Evolutionary conservation across 352 stramenopile genomes (phyloP).

Genomic region (Phytophthora tubulina): DNA sequence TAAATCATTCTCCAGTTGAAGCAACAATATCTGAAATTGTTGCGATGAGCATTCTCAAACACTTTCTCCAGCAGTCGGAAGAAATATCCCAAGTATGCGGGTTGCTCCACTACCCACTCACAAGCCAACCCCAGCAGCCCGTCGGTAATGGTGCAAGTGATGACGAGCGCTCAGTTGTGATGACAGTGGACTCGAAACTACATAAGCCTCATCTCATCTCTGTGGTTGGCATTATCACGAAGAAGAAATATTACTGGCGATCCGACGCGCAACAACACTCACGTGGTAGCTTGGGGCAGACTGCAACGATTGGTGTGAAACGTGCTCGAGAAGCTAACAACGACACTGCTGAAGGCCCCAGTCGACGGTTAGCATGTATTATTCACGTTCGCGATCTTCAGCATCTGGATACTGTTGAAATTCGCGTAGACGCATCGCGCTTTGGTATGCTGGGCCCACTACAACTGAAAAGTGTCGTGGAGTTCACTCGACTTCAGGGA

Average conservation of each 20-base stretch:
- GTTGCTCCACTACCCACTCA: slow-evolving; percentile 40
- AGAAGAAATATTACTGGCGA: slow-evolving; percentile 47
- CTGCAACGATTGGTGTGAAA: slow-evolving; percentile 22
- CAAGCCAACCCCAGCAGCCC: slow-evolving; percentile 9
- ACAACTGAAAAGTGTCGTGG: slow-evolving; percentile 47
- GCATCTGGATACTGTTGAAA: slow-evolving; percentile 53
- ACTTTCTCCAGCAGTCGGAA: slow-evolving; percentile 37
- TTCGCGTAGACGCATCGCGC: slow-evolving; percentile 55
- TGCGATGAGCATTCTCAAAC: slow-evolving; percentile 31
- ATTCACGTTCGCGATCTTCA: slow-evolving; percentile 56
- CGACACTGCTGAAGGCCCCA: background rate
- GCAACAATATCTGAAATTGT: slow-evolving; percentile 25
- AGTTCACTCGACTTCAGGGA: slow-evolving; percentile 64
- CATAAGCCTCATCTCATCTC: slow-evolving; percentile 50
- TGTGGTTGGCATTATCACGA: slow-evolving; percentile 44
- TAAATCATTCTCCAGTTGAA: slow-evolving; percentile 15
- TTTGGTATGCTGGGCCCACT: slow-evolving; percentile 52
- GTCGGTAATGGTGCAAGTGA: background rate
- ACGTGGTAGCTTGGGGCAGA: background rate
- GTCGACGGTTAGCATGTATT: slow-evolving; percentile 36
- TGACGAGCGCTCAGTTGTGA: slow-evolving; percentile 3
- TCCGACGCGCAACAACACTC: slow-evolving; percentile 11
- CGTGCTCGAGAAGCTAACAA: background rate
- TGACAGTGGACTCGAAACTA: slow-evolving; percentile 30
- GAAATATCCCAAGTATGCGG: slow-evolving; percentile 30